Conservation (phyloP, 208 protist species). For the Trypanosoma brucei region DNA sequence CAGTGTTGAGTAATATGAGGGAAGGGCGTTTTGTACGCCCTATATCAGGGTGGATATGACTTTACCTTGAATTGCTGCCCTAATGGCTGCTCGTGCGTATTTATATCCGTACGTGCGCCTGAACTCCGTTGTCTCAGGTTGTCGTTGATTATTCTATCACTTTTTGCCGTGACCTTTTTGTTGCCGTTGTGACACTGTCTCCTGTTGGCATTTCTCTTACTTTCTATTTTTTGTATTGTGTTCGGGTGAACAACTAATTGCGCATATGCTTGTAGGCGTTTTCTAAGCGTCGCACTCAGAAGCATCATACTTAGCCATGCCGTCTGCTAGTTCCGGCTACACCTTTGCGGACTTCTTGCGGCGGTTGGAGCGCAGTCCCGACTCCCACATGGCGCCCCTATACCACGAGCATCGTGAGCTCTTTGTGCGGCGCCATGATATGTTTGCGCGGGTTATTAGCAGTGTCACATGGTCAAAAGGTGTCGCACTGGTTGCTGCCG, state of each 20-base stretch:
- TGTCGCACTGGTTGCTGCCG: slow-evolving; percentile 51
- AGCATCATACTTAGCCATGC: slow-evolving; percentile 28
- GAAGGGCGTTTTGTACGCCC: too few species aligned
- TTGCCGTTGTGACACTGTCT: too few species aligned
- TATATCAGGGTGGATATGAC: too few species aligned
- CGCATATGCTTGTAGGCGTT: background rate
- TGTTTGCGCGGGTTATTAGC: slow-evolving; percentile 57
- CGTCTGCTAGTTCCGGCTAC: slow-evolving; percentile 49
- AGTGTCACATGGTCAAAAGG: slow-evolving; percentile 71
- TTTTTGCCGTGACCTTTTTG: too few species aligned
- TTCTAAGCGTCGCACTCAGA: background rate
- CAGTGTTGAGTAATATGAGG: too few species aligned
- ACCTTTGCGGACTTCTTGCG: slow-evolving; percentile 81
- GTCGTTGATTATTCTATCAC: too few species aligned
- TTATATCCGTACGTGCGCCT: too few species aligned
- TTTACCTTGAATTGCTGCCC: too few species aligned
- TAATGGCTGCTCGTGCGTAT: too few species aligned
- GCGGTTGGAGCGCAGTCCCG: slow-evolving; percentile 74
- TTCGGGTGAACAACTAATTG: background rate
- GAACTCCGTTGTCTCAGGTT: too few species aligned
- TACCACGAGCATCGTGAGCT: slow-evolving; percentile 74
- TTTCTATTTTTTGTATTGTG: too few species aligned
- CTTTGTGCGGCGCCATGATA: slow-evolving; percentile 74
- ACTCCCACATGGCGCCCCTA: slow-evolving; percentile 60
- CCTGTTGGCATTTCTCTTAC: too few species aligned